A percentile compares a stretch with the other conserved stretches of the same genome.
phyloP scores from a whole-genome alignment of 306 rosid species.

The Gastrolobium bilobum region DNA sequence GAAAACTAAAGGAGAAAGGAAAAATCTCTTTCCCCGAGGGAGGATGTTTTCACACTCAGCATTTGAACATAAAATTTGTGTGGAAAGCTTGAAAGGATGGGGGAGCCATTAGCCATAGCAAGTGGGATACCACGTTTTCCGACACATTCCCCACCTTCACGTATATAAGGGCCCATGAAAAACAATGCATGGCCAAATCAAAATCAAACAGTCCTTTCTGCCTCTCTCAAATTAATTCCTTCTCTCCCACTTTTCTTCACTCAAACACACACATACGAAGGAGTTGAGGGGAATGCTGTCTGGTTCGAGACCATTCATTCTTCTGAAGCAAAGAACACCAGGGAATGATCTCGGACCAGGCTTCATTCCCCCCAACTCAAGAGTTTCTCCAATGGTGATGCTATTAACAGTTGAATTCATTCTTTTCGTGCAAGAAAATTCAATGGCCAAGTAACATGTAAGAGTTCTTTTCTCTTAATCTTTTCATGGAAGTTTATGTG shows the following conservation, averaged over 20 bases:
- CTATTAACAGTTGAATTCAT: background rate
- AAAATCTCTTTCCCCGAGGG: background rate
- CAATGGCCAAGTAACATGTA: constrained; percentile 26
- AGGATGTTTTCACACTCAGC: background rate
- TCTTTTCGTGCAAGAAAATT: background rate
- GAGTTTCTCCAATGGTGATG: background rate
- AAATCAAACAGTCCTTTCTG: constrained; percentile 47
- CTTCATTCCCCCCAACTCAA: constrained; percentile 80
- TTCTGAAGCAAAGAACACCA: background rate
- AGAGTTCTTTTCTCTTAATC: background rate
- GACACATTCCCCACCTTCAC: constrained; percentile 55
- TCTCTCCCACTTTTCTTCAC: constrained; percentile 34
- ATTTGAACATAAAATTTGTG: constrained; percentile 32
- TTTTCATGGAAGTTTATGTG: background rate
- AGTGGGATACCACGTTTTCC: constrained; percentile 50
- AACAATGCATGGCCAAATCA: constrained; percentile 66
- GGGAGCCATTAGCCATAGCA: constrained; percentile 43
- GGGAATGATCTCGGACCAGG: constrained; percentile 89
- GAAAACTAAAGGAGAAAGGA: background rate
- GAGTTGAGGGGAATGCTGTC: constrained; percentile 82
- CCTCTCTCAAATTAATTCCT: constrained; percentile 27
- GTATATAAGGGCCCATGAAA: constrained; percentile 70
- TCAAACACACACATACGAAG: background rate
- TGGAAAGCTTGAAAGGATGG: constrained; percentile 51
- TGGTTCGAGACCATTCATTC: constrained; percentile 75